phyloP scores from a whole-genome alignment of 2,329 filamentous ascomycete genomes.

The Claviceps arundinis region DNA sequence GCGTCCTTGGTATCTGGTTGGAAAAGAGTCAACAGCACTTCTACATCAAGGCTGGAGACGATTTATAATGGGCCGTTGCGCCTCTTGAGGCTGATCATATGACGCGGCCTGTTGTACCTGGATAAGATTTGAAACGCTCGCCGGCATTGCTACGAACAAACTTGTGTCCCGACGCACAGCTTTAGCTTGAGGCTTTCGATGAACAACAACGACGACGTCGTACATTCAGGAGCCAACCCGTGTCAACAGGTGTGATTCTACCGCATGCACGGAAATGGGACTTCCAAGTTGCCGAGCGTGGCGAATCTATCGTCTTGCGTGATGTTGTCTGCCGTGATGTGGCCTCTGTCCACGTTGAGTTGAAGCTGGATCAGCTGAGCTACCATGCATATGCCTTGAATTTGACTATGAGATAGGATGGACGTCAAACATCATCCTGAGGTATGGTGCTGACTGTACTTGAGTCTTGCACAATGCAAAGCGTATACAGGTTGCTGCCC shows the following conservation, averaged over 20 bases:
- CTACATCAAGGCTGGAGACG: background rate
- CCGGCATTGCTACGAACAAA: background rate
- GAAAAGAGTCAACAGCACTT: background rate
- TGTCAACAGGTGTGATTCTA: background rate
- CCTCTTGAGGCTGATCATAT: background rate
- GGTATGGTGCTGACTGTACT: background rate
- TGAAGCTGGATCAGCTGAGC: background rate
- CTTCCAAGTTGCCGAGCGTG: background rate
- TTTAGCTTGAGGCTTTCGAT: background rate
- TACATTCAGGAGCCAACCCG: slow-evolving; percentile 8
- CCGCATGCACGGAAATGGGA: background rate
- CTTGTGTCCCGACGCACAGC: background rate
- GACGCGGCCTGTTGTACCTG: background rate
- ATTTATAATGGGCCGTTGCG: background rate
- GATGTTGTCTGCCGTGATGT: background rate
- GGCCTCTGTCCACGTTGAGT: background rate
- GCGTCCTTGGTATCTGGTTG: background rate
- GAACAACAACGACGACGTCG: slow-evolving; percentile 8
- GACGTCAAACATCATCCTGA: background rate
- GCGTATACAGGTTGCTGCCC: too few species aligned
- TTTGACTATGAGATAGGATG: slow-evolving; percentile 1
- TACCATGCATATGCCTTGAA: background rate
- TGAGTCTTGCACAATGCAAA: too few species aligned
- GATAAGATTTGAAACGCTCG: background rate
- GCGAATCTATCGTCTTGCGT: background rate